These are phyloP conservation scores for Lipomyces yamadae DNA, from an alignment of 805 yeast genomes.

Conservation along the genomic window DNA sequence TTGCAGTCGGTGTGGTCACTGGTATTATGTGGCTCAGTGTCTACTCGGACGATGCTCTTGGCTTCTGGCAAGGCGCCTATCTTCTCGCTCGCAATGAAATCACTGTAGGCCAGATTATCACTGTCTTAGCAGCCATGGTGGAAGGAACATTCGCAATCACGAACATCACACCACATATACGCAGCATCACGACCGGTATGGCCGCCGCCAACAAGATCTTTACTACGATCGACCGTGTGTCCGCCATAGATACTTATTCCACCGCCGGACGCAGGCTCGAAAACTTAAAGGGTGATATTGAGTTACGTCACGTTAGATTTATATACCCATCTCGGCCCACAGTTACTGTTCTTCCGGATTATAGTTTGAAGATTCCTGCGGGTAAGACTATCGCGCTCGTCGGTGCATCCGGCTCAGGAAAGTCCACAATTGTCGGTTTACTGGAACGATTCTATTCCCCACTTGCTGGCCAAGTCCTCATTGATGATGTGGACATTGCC, in stretches of 20 bases:
- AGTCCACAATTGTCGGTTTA: conserved; percentile 54
- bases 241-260: conserved; percentile 47
- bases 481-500: conserved; percentile 56
- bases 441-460: conserved; percentile 65
- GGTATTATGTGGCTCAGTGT: conserved; percentile 48
- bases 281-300: conserved; percentile 49
- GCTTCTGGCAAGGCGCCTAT: conserved; percentile 53
- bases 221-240: conserved; percentile 51
- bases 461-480: conserved; percentile 51
- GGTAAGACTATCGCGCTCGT: conserved; percentile 88
- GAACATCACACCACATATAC: conserved; percentile 50
- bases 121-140: conserved; percentile 41
- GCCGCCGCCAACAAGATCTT: conserved; percentile 50
- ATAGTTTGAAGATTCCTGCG: conserved; percentile 56
- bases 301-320: conserved; percentile 40
- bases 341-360: conserved; percentile 42
- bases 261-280: conserved; percentile 37
- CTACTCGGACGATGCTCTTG: conserved; percentile 50
- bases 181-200: conserved; percentile 48
- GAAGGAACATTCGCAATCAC: conserved; percentile 50
- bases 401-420: conserved; percentile 75
- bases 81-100: conserved; percentile 45
- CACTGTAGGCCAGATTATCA: conserved; percentile 46
- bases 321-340: conserved; percentile 45
- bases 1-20: conserved; percentile 45